phyloP scores from a whole-genome alignment of 805 yeast genomes.

The Wickerhamomyces chambardii region DNA sequence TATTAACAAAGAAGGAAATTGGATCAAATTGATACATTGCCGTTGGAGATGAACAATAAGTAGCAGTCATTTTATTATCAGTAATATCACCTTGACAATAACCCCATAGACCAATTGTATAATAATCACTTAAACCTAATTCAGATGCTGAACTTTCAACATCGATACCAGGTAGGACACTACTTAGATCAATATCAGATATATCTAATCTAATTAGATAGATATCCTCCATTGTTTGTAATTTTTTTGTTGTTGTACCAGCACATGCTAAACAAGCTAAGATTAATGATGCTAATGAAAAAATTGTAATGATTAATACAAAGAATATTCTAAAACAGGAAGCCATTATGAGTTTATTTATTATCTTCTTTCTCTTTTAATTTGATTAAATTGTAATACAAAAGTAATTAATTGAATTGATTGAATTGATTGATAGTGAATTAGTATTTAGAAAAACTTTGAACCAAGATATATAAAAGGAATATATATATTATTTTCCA shows the following conservation, averaged over 20 bases:
- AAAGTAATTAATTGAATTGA: no score
- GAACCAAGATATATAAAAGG: no score
- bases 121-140: constrained; percentile 34
- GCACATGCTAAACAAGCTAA: constrained; percentile 37
- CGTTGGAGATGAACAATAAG: constrained; percentile 45
- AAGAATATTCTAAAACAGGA: constrained; percentile 7
- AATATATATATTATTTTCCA: no score
- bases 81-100: constrained; percentile 39
- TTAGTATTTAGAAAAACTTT: no score
- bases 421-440: no score
- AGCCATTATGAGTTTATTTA: constrained; percentile 1
- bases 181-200: constrained; percentile 17
- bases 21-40: constrained; percentile 53
- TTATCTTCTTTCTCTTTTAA: no score
- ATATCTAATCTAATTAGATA: constrained; percentile 38
- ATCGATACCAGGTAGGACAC: constrained; percentile 5
- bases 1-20: constrained; percentile 20
- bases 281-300: constrained; percentile 32
- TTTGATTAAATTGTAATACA: background rate
- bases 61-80: constrained; percentile 20
- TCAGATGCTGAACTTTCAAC: constrained; percentile 6
- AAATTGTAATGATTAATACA: constrained; percentile 12
- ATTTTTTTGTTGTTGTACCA: constrained; percentile 34
- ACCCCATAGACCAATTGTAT: constrained; percentile 55
- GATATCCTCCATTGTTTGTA: constrained; percentile 29